Evolutionary conservation across 2,329 filamentous ascomycete genomes (phyloP).

Genomic region (Anisogramma anomala): DNA sequence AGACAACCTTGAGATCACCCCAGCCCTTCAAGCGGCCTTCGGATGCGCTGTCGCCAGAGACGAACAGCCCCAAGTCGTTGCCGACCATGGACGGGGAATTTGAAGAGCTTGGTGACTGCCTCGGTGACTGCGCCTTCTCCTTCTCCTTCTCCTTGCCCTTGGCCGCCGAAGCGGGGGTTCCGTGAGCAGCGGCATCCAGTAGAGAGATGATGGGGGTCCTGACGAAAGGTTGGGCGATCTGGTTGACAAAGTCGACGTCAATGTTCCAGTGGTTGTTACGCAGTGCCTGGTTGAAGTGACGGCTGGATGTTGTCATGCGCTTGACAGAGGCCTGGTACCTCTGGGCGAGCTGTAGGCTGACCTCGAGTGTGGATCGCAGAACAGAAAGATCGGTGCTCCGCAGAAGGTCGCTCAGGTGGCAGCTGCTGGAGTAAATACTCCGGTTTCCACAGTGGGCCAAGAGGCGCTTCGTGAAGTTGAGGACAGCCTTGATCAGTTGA

Average conservation of each 20-base stretch:
- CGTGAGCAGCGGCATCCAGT: conserved; percentile 37
- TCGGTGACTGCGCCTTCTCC: conserved; percentile 28
- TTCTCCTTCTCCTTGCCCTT: conserved; percentile 86
- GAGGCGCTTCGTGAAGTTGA: conserved; percentile 77
- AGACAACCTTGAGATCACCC: conserved; percentile 69
- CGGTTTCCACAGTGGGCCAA: conserved; percentile 93
- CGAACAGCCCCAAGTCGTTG: conserved; percentile 72
- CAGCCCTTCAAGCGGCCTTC: conserved; percentile 59
- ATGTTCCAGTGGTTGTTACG: conserved; percentile 78
- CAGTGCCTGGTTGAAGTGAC: conserved; percentile 58
- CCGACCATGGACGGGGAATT: conserved; percentile 54
- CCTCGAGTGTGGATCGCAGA: conserved; percentile 64
- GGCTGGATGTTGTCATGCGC: conserved; percentile 53
- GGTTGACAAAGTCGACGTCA: conserved; percentile 68
- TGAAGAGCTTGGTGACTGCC: conserved; percentile 27
- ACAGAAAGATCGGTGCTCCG: conserved; percentile 76
- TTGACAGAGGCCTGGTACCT: conserved; percentile 85
- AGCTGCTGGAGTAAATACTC: conserved; percentile 90
- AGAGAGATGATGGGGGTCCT: conserved; percentile 52
- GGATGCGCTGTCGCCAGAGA: conserved; percentile 41
- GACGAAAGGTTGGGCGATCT: conserved; percentile 70
- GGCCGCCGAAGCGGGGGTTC: conserved; percentile 41
- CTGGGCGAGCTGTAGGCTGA: conserved; percentile 78
- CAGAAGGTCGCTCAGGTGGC: conserved; percentile 76
- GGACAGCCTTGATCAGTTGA: conserved; percentile 64